Base-by-base conservation (phyloP, 805 yeast species). In the Ogataea methylovora region DNA sequence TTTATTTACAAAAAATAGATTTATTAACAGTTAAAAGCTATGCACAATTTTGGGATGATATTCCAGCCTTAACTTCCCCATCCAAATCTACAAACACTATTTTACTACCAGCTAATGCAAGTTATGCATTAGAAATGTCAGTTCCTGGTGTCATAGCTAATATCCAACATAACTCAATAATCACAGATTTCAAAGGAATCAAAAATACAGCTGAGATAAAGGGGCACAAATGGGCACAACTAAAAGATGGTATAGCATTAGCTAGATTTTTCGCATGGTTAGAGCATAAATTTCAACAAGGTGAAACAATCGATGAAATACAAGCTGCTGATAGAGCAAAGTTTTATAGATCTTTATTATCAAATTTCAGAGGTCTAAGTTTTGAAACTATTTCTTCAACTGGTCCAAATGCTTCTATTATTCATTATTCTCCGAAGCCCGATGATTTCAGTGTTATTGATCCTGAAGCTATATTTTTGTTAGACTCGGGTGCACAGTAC, bases 401-500 rank as follows among this genome's bases (percentile, higher is more conserved):
- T 0, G 94, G 92, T 10, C 59, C 83, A 6, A 84, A 84, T 49
- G 78, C 84, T 2, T 78, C 92, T 0, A 65, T 84, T 8, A 79
- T 82, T 35, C 94, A 84, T 49, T 84, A 84, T 50, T 68, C 80
- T 0, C 94, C 94, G 21, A 69, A 79, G 1, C 60, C 61, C 21
- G 79, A 71, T 10, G 65, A 71, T 14, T 70, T 73, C 35, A 63
- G 81, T 2, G 55, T 69, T 37, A 74, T 92, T 38, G 79, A 83
- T 48, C 78, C 81, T 8, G 57, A 70, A 15, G 72, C 79, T 37
- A 71, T 87, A 2, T 87, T 81, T 45, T 63, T 92, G 41, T 65
- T 84, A 39, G 98, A 92, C 56, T 76, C 95, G 2, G 98, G 98
- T 4, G 84, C 92, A 1, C 98, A 92, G 49, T 90, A 74, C 51